phyloP scores from a whole-genome alignment of 768 basidiomycete genomes.

The Termitomyces sp. region DNA sequence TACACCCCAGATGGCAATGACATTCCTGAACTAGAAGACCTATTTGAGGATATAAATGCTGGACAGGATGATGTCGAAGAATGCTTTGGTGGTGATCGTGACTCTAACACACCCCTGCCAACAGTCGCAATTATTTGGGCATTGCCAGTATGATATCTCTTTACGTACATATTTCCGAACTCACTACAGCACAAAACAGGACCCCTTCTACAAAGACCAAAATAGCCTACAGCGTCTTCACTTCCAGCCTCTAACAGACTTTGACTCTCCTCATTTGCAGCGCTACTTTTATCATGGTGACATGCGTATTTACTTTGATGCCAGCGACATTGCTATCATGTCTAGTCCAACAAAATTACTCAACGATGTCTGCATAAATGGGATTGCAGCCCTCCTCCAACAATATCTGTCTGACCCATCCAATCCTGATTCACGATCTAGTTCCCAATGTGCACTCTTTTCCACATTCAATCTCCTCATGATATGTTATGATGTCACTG shows the following conservation, averaged over 20 bases:
- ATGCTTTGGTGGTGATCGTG: not conserved
- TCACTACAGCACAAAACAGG: not conserved
- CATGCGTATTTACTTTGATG: not conserved
- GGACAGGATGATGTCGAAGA: not conserved
- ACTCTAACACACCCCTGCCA: not conserved
- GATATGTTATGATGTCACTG: too few relatives aligned
- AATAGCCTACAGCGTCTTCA: not conserved
- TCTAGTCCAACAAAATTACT: not conserved
- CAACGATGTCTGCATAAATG: too few relatives aligned
- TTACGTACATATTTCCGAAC: too few relatives aligned
- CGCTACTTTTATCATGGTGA: not conserved
- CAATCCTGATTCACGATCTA: too few relatives aligned
- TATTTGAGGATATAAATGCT: not conserved
- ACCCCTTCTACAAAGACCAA: not conserved
- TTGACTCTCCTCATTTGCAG: not conserved
- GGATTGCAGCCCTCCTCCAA: too few relatives aligned
- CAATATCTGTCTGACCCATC: too few relatives aligned
- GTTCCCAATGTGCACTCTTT: too few relatives aligned
- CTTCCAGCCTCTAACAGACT: not conserved
- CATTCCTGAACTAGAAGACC: not conserved
- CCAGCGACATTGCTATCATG: slow-evolving; percentile 8
- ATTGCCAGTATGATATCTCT: not conserved
- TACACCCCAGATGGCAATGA: not conserved
- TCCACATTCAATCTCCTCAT: too few relatives aligned
- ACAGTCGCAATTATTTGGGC: not conserved